A percentile compares a stretch with the other conserved stretches of the same genome.
Conservation (phyloP, 2,329 filamentous ascomycete genomes). For the Coniochaeta hoffmannii region DNA sequence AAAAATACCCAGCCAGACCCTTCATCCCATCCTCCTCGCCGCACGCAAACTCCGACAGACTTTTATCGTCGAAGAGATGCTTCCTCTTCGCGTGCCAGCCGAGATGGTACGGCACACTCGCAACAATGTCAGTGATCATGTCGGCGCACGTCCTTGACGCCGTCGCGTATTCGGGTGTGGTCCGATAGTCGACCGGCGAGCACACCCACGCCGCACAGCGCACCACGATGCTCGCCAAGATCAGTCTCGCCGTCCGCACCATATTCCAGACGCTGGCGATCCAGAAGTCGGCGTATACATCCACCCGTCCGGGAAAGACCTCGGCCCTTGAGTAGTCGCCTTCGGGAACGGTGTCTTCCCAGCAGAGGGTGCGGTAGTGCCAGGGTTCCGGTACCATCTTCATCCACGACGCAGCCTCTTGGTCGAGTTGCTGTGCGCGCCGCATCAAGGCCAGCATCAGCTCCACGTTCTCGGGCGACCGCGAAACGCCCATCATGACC, state of each 20-base stretch:
- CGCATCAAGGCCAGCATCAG: conserved; percentile 44
- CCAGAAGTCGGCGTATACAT: conserved; percentile 52
- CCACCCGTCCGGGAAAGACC: conserved; percentile 53
- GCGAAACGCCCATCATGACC: conserved; percentile 36
- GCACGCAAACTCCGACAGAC: conserved; percentile 38
- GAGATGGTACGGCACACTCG: conserved; percentile 53
- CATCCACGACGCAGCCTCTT: conserved; percentile 44
- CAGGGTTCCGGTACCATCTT: conserved; percentile 41
- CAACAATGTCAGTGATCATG: conserved; percentile 51
- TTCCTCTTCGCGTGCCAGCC: conserved; percentile 46
- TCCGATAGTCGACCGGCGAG: conserved; percentile 53
- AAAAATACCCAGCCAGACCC: conserved; percentile 49
- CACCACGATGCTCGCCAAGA: conserved; percentile 47
- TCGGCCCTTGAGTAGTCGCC: conserved; percentile 46
- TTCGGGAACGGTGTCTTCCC: conserved; percentile 46
- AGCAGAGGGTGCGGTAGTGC: conserved; percentile 44
- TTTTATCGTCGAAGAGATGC: conserved; percentile 30
- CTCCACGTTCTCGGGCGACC: conserved; percentile 42
- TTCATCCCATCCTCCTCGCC: conserved; percentile 43
- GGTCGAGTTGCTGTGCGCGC: conserved; percentile 43
- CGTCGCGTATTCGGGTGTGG: conserved; percentile 53
- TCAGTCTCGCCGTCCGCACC: conserved; percentile 43
- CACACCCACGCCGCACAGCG: conserved; percentile 55
- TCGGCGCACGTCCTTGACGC: conserved; percentile 43
- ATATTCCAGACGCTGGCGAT: conserved; percentile 52